These are phyloP conservation scores for Poteriospumella lacustris DNA, from an alignment of 108 stramenopile genomes.

Conservation along the genomic window DNA sequence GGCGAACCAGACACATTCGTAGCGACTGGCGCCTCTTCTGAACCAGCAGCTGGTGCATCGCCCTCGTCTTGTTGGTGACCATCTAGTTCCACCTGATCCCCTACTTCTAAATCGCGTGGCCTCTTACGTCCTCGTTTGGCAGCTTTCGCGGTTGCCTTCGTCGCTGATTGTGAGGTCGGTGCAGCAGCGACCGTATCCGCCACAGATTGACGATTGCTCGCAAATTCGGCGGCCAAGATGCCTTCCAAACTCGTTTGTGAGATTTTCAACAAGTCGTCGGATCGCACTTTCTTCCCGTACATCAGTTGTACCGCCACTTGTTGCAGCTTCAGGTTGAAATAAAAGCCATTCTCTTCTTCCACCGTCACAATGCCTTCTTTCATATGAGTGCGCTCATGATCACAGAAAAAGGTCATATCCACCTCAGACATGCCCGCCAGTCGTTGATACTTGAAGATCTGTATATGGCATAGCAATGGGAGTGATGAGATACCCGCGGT, in stretches of 20 bases:
- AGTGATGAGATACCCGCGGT: background rate
- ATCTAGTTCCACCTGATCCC: too few relatives aligned
- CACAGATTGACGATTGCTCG: too few relatives aligned
- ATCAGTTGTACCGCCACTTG: conserved; percentile 1
- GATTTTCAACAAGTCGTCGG: conserved; percentile 21
- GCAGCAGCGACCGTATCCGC: too few relatives aligned
- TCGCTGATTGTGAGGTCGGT: too few relatives aligned
- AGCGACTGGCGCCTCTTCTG: too few relatives aligned
- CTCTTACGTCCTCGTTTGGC: too few relatives aligned
- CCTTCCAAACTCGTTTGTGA: conserved; percentile 12
- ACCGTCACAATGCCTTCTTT: background rate
- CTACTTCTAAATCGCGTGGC: too few relatives aligned
- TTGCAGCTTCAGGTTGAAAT: conserved; percentile 10
- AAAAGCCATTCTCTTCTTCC: conserved; percentile 27
- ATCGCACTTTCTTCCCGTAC: conserved; percentile 4
- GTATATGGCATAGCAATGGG: background rate
- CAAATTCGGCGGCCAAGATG: background rate
- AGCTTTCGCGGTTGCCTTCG: too few relatives aligned
- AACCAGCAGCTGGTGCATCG: too few relatives aligned
- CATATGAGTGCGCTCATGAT: background rate
- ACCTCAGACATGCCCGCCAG: conserved; percentile 4
- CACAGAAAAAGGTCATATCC: conserved; percentile 11
- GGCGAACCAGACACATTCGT: too few relatives aligned
- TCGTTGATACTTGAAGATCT: background rate
- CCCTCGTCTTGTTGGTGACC: too few relatives aligned